Conservation (phyloP, 345 rosid genomes). For the Salix brachista region DNA sequence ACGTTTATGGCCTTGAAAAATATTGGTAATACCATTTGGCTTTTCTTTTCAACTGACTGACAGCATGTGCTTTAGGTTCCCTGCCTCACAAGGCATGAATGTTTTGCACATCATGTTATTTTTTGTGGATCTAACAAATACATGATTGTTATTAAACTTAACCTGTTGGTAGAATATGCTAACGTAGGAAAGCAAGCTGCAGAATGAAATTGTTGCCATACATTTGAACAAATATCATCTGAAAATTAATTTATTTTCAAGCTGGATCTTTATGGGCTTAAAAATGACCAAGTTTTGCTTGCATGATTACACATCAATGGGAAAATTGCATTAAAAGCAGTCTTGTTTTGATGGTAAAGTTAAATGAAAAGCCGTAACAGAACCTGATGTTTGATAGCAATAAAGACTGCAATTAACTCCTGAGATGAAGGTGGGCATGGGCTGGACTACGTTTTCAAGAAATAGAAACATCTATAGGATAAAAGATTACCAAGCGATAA, state of each 20-base stretch:
- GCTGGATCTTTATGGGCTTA: background rate
- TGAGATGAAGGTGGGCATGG: background rate
- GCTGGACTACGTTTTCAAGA: background rate
- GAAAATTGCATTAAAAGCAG: background rate
- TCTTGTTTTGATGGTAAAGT: background rate
- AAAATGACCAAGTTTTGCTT: background rate
- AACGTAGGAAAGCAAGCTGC: background rate
- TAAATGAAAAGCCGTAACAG: background rate
- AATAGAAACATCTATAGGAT: background rate
- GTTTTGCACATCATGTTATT: background rate
- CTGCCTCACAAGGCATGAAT: background rate
- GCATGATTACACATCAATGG: background rate
- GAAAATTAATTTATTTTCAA: background rate
- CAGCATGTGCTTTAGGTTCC: background rate
- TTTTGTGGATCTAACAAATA: background rate
- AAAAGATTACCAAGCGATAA: background rate
- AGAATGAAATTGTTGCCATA: background rate
- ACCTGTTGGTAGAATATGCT: background rate
- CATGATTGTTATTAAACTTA: background rate
- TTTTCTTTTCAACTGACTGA: background rate
- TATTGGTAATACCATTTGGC: slow-evolving; percentile 53
- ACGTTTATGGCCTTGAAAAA: slow-evolving; percentile 90
- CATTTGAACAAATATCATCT: background rate
- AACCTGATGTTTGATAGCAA: background rate
- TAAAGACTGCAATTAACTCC: background rate